phyloP scores from a whole-genome alignment of 208 protist genomes.

The Acanthamoeba castellanii region DNA sequence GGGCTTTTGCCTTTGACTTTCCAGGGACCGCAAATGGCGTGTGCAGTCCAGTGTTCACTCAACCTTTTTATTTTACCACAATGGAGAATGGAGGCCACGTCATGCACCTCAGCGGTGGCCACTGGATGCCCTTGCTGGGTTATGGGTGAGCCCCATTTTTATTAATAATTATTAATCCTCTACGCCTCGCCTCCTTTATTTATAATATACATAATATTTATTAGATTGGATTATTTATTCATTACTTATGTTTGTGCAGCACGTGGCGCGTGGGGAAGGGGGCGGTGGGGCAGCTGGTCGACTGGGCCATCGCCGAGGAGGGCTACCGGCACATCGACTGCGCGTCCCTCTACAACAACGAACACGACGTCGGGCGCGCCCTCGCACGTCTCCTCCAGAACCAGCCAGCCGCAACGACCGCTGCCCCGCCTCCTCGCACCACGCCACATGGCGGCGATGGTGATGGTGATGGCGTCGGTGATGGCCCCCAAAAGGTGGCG shows the following conservation, averaged over 20 bases:
- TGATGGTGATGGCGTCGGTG: too few species aligned
- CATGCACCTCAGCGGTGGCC: not conserved
- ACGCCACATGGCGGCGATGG: too few species aligned
- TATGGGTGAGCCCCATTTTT: not conserved
- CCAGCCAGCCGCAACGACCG: not conserved
- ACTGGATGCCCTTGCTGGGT: not conserved
- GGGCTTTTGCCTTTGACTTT: too few species aligned
- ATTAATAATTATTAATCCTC: too few species aligned
- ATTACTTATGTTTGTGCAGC: not conserved
- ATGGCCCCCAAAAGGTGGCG: not conserved
- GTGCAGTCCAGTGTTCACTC: too few species aligned
- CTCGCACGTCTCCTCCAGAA: not conserved
- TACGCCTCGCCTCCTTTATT: too few species aligned
- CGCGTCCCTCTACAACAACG: conserved; percentile 36
- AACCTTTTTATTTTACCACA: too few species aligned
- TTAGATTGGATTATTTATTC: too few species aligned
- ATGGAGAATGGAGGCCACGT: too few species aligned
- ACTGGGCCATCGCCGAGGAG: not conserved
- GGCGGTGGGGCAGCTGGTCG: not conserved
- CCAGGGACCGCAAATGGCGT: too few species aligned
- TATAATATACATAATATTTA: too few species aligned
- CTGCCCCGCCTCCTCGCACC: not conserved
- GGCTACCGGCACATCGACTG: conserved; percentile 51
- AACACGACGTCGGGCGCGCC: not conserved
- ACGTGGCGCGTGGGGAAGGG: not conserved